phyloP scores from a whole-genome alignment of 148 eudicot species.

The Diospyros kaki region DNA sequence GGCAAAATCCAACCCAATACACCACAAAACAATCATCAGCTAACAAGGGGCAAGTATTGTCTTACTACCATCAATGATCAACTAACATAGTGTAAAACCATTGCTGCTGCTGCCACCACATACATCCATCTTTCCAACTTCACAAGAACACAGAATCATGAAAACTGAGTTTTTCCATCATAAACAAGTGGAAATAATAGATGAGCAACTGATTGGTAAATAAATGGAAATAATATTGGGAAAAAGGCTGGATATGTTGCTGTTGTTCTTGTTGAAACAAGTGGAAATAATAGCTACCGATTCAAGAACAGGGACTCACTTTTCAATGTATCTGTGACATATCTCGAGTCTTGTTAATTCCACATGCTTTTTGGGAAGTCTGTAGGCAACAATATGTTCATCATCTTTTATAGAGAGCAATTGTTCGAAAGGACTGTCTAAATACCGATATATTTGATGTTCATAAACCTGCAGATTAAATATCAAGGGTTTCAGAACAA shows the following conservation, averaged over 20 bases:
- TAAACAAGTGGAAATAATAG: conserved; percentile 1
- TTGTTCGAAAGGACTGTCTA: conserved; percentile 59
- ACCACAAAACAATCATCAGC: too few relatives aligned
- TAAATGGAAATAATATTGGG: too few relatives aligned
- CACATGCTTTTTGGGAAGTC: conserved; percentile 48
- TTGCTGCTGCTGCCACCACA: too few relatives aligned
- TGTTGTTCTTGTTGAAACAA: too few relatives aligned
- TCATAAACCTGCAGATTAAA: conserved; percentile 61
- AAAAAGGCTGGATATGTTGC: too few relatives aligned
- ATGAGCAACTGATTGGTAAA: background rate
- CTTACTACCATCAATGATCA: too few relatives aligned
- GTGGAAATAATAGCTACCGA: background rate
- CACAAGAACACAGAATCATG: too few relatives aligned
- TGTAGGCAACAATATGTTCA: conserved; percentile 87
- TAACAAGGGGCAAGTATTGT: too few relatives aligned
- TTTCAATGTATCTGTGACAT: conserved; percentile 61
- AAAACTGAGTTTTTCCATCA: too few relatives aligned
- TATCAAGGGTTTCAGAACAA: conserved; percentile 12
- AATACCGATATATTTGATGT: conserved; percentile 54
- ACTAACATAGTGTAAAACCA: too few relatives aligned
- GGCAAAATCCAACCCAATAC: background rate
- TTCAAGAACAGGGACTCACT: conserved; percentile 38
- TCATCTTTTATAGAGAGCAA: conserved; percentile 75
- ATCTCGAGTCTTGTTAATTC: conserved; percentile 73
- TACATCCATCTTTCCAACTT: too few relatives aligned